Evolutionary conservation across 331 rosid species (phyloP).

Genomic region (Telfairia occidentalis): DNA sequence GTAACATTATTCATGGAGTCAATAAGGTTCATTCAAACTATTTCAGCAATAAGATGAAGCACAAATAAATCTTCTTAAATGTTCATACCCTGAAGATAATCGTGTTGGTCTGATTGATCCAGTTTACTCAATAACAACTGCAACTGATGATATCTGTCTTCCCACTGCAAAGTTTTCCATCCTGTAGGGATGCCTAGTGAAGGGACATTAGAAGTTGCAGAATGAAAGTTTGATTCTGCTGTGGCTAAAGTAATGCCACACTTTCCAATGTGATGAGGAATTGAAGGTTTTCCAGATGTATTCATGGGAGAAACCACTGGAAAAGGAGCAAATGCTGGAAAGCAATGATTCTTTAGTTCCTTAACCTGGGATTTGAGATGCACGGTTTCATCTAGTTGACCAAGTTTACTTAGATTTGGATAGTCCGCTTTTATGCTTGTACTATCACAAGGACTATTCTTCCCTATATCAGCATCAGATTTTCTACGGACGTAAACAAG

Average conservation of each 20-base stretch:
- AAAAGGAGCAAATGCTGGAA: conserved; percentile 55
- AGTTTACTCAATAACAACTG: conserved; percentile 52
- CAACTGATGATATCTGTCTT: conserved; percentile 55
- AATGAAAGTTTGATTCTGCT: conserved; percentile 30
- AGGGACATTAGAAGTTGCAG: conserved; percentile 31
- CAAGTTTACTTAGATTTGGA: conserved; percentile 2
- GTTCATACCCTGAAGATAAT: conserved; percentile 56
- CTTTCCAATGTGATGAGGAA: conserved; percentile 37
- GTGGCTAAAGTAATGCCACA: conserved; percentile 38
- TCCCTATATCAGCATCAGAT: conserved; percentile 63
- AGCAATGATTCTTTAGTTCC: conserved; percentile 45
- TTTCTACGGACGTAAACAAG: conserved; percentile 95
- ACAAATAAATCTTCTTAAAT: conserved; percentile 13
- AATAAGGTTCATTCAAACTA: conserved; percentile 14
- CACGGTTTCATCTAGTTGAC: conserved; percentile 27
- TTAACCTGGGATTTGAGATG: conserved; percentile 36
- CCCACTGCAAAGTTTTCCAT: conserved; percentile 49
- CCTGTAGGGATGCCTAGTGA: conserved; percentile 29
- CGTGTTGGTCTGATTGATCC: conserved; percentile 64
- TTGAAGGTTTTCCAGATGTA: conserved; percentile 52
- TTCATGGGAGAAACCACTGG: conserved; percentile 40
- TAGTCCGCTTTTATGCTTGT: conserved; percentile 26
- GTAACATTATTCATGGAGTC: conserved; percentile 14
- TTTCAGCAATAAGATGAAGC: background rate
- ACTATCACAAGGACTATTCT: conserved; percentile 44